phyloP scores from a whole-genome alignment of 306 rosid genomes.

The Pachyrhizus erosus region DNA sequence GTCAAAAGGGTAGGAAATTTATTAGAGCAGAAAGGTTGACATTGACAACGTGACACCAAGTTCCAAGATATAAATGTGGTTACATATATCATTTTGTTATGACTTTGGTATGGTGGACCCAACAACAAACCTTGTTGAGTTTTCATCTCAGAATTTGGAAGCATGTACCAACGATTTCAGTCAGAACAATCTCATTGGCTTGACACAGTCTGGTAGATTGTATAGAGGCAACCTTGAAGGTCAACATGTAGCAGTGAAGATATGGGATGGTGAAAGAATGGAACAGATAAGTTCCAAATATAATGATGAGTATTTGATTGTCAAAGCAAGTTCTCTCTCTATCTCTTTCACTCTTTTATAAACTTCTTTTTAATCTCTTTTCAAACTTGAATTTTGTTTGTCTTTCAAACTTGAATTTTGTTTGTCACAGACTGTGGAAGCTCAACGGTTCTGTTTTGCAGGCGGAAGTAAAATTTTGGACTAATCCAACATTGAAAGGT shows the following conservation, averaged over 20 bases:
- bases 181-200: conserved; percentile 54
- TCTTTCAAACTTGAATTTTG: neutral
- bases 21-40: conserved; percentile 10
- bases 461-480: conserved; percentile 65
- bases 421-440: neutral
- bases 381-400: neutral
- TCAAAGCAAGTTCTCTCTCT: conserved; percentile 42
- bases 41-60: conserved; percentile 12
- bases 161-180: conserved; percentile 55
- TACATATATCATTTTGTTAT: conserved; percentile 10
- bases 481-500: conserved; percentile 47
- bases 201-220: conserved; percentile 57
- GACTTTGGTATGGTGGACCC: conserved; percentile 44
- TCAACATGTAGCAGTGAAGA: conserved; percentile 55
- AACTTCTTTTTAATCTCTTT: neutral
- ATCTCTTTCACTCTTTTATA: neutral
- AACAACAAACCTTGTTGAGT: conserved; percentile 37
- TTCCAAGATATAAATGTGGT: conserved; percentile 23
- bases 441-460: conserved; percentile 33
- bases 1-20: conserved; percentile 5
- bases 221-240: conserved; percentile 56
- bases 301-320: conserved; percentile 50
- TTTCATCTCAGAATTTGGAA: conserved; percentile 55
- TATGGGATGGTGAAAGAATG: conserved; percentile 55
- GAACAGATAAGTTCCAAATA: conserved; percentile 25